phyloP scores from a whole-genome alignment of 2,329 filamentous ascomycete genomes.

The Exophiala aquamarina region DNA sequence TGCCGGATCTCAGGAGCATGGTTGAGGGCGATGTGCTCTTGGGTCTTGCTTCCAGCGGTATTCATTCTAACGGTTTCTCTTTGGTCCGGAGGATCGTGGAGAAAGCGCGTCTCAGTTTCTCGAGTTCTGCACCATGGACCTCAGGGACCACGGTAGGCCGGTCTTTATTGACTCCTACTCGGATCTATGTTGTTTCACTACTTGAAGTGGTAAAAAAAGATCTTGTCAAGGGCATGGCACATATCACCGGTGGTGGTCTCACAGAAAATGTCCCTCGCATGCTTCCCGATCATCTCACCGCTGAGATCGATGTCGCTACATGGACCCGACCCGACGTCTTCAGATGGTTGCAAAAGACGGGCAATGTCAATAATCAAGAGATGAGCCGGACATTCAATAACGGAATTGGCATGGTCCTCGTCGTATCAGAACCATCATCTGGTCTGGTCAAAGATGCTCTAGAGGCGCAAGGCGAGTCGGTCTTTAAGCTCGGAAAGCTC shows the following conservation, averaged over 20 bases:
- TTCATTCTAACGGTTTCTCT: constrained; percentile 97
- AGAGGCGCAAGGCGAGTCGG: constrained; percentile 69
- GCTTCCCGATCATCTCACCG: constrained; percentile 75
- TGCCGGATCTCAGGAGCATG: constrained; percentile 79
- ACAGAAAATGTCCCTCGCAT: constrained; percentile 93
- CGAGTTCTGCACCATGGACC: constrained; percentile 75
- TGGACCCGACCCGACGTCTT: constrained; percentile 82
- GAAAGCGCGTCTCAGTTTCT: constrained; percentile 68
- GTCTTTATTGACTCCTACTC: constrained; percentile 81
- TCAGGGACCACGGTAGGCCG: constrained; percentile 59
- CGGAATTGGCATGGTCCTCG: constrained; percentile 90
- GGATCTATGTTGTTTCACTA: constrained; percentile 86
- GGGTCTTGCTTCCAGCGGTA: constrained; percentile 79
- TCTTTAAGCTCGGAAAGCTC: constrained; percentile 73
- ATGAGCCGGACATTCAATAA: constrained; percentile 95
- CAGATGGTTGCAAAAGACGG: constrained; percentile 75
- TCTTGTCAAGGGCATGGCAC: constrained; percentile 86
- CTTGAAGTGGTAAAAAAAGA: constrained; percentile 62
- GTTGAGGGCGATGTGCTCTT: constrained; percentile 78
- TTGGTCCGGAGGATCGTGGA: constrained; percentile 89
- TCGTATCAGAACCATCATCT: constrained; percentile 67
- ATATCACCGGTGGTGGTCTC: constrained; percentile 94
- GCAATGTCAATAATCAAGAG: constrained; percentile 66
- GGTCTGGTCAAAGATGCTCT: constrained; percentile 62
- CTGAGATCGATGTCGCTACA: constrained; percentile 72